These are phyloP conservation scores for Neurospora hispaniola DNA, from an alignment of 495 filamentous ascomycete species.

Conservation along the genomic window DNA sequence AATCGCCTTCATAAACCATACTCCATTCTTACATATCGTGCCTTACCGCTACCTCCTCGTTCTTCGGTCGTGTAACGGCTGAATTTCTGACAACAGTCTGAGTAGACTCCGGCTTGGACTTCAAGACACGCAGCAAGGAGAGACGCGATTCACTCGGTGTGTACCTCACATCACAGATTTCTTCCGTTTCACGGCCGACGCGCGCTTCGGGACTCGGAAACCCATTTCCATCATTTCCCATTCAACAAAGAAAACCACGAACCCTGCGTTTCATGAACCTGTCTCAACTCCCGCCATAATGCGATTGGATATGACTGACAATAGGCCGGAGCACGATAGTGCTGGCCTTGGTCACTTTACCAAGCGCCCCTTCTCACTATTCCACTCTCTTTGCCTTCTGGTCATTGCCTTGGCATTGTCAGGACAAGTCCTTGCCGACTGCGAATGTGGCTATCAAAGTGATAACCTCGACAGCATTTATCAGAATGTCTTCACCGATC, in stretches of 20 bases:
- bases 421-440: constrained; percentile 32
- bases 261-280: neutral
- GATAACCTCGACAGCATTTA: constrained; percentile 26
- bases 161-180: neutral
- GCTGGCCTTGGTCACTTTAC: neutral
- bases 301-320: neutral
- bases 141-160: neutral
- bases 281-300: neutral
- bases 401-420: constrained; percentile 9
- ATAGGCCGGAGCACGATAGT: neutral
- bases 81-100: neutral
- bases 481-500: constrained; percentile 48
- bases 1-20: neutral
- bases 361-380: neutral
- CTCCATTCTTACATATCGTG: neutral
- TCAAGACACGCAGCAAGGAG: neutral
- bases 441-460: constrained; percentile 60
- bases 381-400: constrained; percentile 7
- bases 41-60: too few species aligned
- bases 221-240: neutral
- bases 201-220: constrained; percentile 2
- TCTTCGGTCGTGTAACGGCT: neutral
- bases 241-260: neutral
- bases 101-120: neutral
- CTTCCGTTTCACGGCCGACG: neutral